Percentiles rank a stretch among this genome's conserved stretches.
phyloP scores from a whole-genome alignment of 176 grass and related monocot species.

The Aegilops speltoides region DNA sequence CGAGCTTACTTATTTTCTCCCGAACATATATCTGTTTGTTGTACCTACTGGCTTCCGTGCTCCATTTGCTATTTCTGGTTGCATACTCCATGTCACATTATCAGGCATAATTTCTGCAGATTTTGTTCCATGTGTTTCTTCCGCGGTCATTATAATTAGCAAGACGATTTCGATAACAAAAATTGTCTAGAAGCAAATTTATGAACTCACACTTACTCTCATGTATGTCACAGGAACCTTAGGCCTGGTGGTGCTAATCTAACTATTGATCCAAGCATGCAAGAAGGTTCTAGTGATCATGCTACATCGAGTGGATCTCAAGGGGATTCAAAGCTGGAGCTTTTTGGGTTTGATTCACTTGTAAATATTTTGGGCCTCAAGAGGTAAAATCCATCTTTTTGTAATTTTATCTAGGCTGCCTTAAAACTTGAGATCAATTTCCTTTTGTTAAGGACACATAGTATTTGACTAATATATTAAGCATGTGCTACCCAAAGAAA shows the following conservation, averaged over 20 bases:
- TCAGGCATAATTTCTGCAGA: background rate
- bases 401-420: background rate
- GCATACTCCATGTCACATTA: background rate
- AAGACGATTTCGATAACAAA: background rate
- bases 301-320: conserved; percentile 44
- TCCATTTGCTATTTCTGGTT: background rate
- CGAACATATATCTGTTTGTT: background rate
- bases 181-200: background rate
- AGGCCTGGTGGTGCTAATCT: conserved; percentile 34
- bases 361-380: conserved; percentile 97
- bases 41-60: background rate
- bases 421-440: background rate
- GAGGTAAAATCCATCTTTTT: conserved; percentile 52
- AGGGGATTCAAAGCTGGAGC: conserved; percentile 84
- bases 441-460: conserved; percentile 3
- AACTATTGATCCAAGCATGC: conserved; percentile 47
- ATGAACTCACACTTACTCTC: background rate
- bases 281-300: conserved; percentile 49
- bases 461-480: conserved; percentile 5
- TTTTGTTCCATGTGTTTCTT: background rate
- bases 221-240: conserved; percentile 54
- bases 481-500: conserved; percentile 8
- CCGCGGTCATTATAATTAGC: background rate
- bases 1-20: background rate
- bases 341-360: conserved; percentile 98